Conservation (phyloP, 768 basidiomycete genomes). For the Galerina sulciceps region DNA sequence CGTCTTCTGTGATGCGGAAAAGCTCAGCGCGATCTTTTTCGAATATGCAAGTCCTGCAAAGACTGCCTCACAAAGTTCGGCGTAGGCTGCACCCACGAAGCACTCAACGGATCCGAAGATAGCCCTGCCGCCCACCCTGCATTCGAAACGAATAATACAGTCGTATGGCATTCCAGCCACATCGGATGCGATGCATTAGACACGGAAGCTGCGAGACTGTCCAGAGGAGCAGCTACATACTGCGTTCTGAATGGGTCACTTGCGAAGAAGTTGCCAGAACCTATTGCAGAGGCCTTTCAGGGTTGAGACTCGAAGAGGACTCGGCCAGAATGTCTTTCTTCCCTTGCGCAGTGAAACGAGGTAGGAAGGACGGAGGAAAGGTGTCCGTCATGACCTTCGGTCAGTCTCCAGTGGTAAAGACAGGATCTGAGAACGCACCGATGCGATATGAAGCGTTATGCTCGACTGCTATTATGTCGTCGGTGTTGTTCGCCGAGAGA, state of each 20-base stretch:
- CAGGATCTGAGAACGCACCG: constrained; percentile 52
- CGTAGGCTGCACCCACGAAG: constrained; percentile 47
- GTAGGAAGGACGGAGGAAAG: constrained; percentile 49
- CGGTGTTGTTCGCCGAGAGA: constrained; percentile 46
- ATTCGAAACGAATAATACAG: constrained; percentile 43
- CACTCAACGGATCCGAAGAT: constrained; percentile 44
- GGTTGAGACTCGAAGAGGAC: too few species aligned
- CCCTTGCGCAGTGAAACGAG: constrained; percentile 50
- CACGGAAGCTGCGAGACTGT: constrained; percentile 48
- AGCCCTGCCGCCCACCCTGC: constrained; percentile 50
- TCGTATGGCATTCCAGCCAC: constrained; percentile 54
- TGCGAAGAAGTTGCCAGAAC: constrained; percentile 57
- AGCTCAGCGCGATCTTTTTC: constrained; percentile 44
- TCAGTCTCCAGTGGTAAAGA: constrained; percentile 57
- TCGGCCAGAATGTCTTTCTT: constrained; percentile 45
- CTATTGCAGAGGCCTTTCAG: too few species aligned
- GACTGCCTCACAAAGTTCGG: constrained; percentile 41
- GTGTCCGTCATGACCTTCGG: constrained; percentile 53
- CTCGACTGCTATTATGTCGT: constrained; percentile 48
- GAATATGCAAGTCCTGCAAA: constrained; percentile 40
- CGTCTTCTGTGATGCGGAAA: constrained; percentile 49
- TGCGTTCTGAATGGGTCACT: constrained; percentile 51
- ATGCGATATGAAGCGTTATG: constrained; percentile 55
- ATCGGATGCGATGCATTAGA: constrained; percentile 46
- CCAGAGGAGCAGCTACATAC: constrained; percentile 43